phyloP scores from a whole-genome alignment of 805 yeast genomes.

The Saccharomyces mikatae region DNA sequence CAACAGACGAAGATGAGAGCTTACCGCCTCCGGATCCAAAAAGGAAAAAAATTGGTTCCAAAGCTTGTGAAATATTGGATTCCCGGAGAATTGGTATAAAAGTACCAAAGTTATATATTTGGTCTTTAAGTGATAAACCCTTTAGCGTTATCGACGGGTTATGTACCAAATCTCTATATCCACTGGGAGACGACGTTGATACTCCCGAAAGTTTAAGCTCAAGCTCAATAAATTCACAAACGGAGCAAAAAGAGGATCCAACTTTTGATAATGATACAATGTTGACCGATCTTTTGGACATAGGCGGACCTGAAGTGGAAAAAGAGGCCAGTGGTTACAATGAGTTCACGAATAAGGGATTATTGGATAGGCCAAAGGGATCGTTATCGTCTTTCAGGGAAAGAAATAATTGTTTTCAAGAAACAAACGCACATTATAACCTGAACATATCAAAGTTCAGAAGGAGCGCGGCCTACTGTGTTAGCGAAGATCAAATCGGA shows the following conservation, averaged over 20 bases:
- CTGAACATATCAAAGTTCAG: neutral
- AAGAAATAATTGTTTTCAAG: neutral
- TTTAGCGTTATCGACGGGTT: neutral
- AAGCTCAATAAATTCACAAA: neutral
- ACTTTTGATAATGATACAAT: neutral
- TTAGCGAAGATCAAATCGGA: neutral
- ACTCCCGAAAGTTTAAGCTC: neutral
- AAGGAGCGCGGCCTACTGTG: neutral
- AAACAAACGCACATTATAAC: neutral
- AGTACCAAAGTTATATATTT: neutral
- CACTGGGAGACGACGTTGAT: neutral
- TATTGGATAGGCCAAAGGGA: neutral
- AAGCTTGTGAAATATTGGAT: neutral
- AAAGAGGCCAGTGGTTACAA: neutral
- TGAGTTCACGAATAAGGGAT: neutral
- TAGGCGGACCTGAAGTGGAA: neutral
- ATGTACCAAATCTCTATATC: neutral
- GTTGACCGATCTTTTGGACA: neutral
- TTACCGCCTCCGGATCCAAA: neutral
- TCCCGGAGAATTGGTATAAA: neutral
- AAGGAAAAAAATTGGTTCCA: neutral
- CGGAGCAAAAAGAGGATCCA: neutral
- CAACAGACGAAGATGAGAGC: slow-evolving; percentile 1
- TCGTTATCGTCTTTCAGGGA: neutral
- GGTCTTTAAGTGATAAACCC: neutral